Percentiles rank a stretch among this genome's conserved stretches.
These are phyloP conservation scores for Phaeophleospora eucalypticola DNA, from an alignment of 2,329 filamentous ascomycete species.

Conservation along the genomic window DNA sequence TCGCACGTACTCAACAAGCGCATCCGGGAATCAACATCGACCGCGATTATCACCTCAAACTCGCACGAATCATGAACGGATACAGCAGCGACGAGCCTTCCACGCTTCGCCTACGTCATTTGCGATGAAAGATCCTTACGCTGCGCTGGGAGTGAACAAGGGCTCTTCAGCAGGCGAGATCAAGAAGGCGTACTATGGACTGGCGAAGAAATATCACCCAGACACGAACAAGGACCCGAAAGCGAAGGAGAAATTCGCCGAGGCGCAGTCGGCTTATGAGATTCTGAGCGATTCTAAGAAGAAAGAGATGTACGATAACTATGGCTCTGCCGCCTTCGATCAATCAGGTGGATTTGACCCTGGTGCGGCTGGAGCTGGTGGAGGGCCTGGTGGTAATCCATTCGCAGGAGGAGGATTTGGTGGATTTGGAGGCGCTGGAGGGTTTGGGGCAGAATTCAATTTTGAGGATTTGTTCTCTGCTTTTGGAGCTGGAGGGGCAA, in stretches of 20 bases:
- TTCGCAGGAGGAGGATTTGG: conserved; percentile 56
- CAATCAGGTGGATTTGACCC: conserved; percentile 73
- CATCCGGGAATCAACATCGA: conserved; percentile 13
- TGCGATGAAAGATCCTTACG: conserved; percentile 74
- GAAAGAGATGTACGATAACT: conserved; percentile 86
- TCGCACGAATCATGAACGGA: conserved; percentile 26
- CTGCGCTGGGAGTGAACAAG: conserved; percentile 77
- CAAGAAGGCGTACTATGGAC: conserved; percentile 96
- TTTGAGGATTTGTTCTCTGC: conserved; percentile 94
- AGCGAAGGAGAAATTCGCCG: conserved; percentile 93
- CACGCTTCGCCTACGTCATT: conserved; percentile 54
- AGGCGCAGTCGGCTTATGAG: conserved; percentile 92
- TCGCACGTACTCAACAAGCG: conserved; percentile 11
- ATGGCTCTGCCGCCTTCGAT: conserved; percentile 73
- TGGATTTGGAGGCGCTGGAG: conserved; percentile 55
- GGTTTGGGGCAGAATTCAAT: conserved; percentile 66
- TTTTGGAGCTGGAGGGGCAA: conserved; percentile 63
- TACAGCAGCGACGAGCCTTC: conserved; percentile 40
- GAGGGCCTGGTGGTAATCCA: conserved; percentile 58
- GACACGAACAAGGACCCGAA: conserved; percentile 93
- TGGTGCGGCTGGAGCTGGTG: conserved; percentile 57
- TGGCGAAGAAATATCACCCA: conserved; percentile 96
- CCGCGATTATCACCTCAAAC: conserved; percentile 12
- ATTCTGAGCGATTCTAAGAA: conserved; percentile 89
- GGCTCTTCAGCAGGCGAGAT: conserved; percentile 79